A percentile compares a stretch with the other conserved stretches of the same genome.
Evolutionary conservation across 169 alveolate genomes (phyloP).

Genomic region (Plasmodium sp.): DNA sequence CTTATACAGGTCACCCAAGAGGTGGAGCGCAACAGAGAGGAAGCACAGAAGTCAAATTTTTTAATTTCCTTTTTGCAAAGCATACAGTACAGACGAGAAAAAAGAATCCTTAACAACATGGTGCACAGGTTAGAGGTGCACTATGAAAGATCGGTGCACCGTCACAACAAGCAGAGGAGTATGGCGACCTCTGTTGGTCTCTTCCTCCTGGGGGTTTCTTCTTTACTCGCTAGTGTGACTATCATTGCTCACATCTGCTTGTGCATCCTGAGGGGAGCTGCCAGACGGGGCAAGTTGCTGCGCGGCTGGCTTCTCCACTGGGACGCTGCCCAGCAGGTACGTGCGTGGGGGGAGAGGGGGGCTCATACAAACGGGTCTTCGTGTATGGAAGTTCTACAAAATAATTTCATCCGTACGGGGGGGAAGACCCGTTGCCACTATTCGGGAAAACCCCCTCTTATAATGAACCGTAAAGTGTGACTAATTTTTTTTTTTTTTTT

Average conservation of each 20-base stretch:
- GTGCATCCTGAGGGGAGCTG: not conserved
- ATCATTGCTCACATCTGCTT: conserved; percentile 16
- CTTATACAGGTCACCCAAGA: conserved; percentile 22
- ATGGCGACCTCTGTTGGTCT: not conserved
- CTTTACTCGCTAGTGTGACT: not conserved
- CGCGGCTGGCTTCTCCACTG: not conserved
- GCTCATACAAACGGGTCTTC: not conserved
- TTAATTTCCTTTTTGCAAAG: conserved; percentile 1
- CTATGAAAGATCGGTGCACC: conserved; percentile 3
- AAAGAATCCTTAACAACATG: conserved; percentile 13
- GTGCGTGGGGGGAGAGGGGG: not conserved
- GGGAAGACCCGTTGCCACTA: not conserved
- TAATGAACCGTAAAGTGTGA: not conserved
- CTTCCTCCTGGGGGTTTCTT: conserved; percentile 1
- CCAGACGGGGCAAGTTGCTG: not conserved
- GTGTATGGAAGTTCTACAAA: not conserved
- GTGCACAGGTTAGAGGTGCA: conserved; percentile 36
- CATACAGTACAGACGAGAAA: conserved; percentile 18
- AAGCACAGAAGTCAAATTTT: not conserved
- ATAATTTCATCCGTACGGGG: not conserved
- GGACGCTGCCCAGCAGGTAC: conserved; percentile 18
- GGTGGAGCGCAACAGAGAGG: conserved; percentile 1
- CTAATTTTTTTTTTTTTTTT: conserved; percentile 3
- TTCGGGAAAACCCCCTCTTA: not conserved
- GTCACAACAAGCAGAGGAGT: not conserved